Base-by-base conservation (phyloP, 73 alveolate genomes). In the Paramecium pentaurelia region DNA sequence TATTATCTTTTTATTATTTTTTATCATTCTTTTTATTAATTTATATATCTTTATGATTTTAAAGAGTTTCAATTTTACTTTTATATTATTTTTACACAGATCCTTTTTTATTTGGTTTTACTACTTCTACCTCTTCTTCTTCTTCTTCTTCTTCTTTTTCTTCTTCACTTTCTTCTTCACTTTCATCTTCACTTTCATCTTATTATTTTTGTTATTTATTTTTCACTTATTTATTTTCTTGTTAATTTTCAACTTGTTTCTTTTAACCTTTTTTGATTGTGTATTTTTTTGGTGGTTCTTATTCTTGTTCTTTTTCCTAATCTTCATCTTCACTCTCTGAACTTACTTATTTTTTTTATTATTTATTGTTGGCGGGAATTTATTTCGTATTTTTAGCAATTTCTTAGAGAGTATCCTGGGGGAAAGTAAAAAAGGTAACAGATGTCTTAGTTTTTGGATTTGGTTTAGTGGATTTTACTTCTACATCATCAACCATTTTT, bases 301-400 rank as follows among this genome's bases (percentile, higher is more conserved):
- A 34, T 42, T 84, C 54, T 20, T 40, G 0, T 11, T 42, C 54
- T 49, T 40, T 14, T 12, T 42, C 45, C 7, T 84, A 30, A n/a
- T 47, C 14, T 45, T 40, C 38, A n/a, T 22, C 45, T 9, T 36
- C 49, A 54, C 59, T 45, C 20, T 84, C 92, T 22, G 73, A 54
- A 16, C 54, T 84, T 8, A 27, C 54, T 27, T 38, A 11, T 49
- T 22, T 68, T 44, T 20, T 12, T 84, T 47, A 6, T 84, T 49
- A 34, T 47, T 20, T 49, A 51, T 28, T 27, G 11, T 84, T 68
- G 75, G 92, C 75, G 14, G 92, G 92, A 51, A 86, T n/a, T 28
- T 86, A 22, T 58, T 30, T 28, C 28, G 28, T 34, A 64, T 3
- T 64, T 27, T 64, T 64, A 2, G 68, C 68, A 44, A 73, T 34